Conservation (phyloP, 208 protist species). For the Porcisia deanei region DNA sequence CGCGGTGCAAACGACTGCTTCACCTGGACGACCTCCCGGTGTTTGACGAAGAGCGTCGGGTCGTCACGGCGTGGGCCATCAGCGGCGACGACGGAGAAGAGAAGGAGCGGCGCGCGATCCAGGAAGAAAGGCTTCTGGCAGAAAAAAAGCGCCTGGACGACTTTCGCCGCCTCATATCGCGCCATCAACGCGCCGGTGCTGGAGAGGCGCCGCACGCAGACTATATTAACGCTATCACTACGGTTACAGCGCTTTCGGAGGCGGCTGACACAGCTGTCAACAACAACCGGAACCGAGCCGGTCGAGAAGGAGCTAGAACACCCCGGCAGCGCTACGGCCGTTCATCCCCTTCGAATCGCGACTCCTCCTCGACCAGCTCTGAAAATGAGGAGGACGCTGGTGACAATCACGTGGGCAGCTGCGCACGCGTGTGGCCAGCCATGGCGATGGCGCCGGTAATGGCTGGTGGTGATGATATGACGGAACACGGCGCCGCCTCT, state of each 20-base stretch:
- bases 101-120: conserved; percentile 59
- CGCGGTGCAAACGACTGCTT: conserved; percentile 58
- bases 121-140: conserved; percentile 24
- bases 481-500: not conserved
- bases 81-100: conserved; percentile 81
- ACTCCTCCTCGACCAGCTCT: conserved; percentile 36
- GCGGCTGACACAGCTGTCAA: conserved; percentile 14
- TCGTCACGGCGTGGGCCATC: conserved; percentile 82
- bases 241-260: conserved; percentile 13
- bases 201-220: conserved; percentile 13
- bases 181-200: conserved; percentile 4
- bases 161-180: conserved; percentile 68
- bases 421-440: not conserved
- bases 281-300: not conserved
- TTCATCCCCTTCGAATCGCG: conserved; percentile 17
- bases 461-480: not conserved
- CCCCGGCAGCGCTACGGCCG: conserved; percentile 2
- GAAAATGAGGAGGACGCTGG: conserved; percentile 15
- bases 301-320: not conserved
- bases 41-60: conserved; percentile 83
- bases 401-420: not conserved
- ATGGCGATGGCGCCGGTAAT: not conserved
- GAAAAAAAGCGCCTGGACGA: conserved; percentile 80
- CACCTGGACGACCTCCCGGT: conserved; percentile 94
- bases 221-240: conserved; percentile 35